Evolutionary conservation across 23 red algal species (phyloP), one percentile per base, ranked within the genome.

Genomic region (Chondrus crispus): DNA sequence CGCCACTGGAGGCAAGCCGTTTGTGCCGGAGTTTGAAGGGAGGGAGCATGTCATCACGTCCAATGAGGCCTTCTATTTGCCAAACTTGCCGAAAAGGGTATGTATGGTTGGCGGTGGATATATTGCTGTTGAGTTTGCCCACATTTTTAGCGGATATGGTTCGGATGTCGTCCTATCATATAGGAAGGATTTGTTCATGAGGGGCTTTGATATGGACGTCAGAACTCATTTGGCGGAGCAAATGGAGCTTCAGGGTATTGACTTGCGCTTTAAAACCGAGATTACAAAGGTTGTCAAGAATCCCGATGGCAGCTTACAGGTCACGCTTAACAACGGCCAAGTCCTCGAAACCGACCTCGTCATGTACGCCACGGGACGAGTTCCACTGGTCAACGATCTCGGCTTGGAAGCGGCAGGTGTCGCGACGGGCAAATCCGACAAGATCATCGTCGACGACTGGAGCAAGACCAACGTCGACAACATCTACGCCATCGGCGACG

Each of bases 101-200:
- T 26, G 95, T 18, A 68, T 99, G 45, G 69, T 95, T 3, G 97
- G 97, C 29, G 97, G 97, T 73, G 97, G 97, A 18, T 99, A 99
- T 78, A 99, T 99, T 70, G 91, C 90, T 24, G 91, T 94, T 20
- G 97, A 99, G 89, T 99, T 99, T 99, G 94, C 97, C n/a, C 46
- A 82, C 54, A 94, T 99, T 54, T 95, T 99, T 53, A 80, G 96
- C 46, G 93, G 90, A 2, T 99, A 90, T 84, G 97, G 97, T 13
- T 69, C 91, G 5, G 55, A 95, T 12, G 94, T 99, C 11, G 94
- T 85, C 7, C 94, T 95, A 37, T 44, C 90, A 24, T 95, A 99
- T 81, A 94, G 97, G 26, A 77, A 94, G 10, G 92, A 96, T 9
- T 49, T 96, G 19, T 99, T 96, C 51, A 68, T 99, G 55, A 50